A percentile compares a stretch with the other conserved stretches of the same genome.
phyloP scores from a whole-genome alignment of 345 rosid species.

The Citrus inodora region DNA sequence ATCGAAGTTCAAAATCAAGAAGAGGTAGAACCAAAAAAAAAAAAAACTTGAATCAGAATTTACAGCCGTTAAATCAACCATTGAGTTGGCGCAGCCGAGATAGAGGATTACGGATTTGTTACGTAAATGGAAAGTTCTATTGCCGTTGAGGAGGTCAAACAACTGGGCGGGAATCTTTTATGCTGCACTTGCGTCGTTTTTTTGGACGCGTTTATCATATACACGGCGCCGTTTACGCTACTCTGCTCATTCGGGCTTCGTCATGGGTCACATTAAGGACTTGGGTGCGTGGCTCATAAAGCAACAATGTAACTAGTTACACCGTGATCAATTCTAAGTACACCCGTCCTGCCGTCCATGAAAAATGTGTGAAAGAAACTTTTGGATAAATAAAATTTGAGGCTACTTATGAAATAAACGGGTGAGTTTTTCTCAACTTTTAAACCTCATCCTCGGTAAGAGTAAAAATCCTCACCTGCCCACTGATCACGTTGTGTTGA shows the following conservation, averaged over 20 bases:
- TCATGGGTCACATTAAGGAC: background rate
- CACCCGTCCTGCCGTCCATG: too few species aligned
- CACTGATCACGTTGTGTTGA: background rate
- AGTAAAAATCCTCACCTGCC: background rate
- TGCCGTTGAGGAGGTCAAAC: background rate
- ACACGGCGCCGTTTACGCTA: background rate
- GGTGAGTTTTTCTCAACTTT: too few species aligned
- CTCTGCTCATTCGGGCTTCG: background rate
- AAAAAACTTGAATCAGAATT: background rate
- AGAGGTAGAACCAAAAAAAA: background rate
- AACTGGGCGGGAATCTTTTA: conserved; percentile 1
- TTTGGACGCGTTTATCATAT: too few species aligned
- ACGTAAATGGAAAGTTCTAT: background rate
- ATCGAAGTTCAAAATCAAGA: too few species aligned
- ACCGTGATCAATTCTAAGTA: background rate
- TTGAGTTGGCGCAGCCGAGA: background rate
- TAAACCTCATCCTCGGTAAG: background rate
- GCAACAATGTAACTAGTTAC: background rate
- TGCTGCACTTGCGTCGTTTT: too few species aligned
- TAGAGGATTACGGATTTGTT: background rate
- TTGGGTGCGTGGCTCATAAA: background rate
- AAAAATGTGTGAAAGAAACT: too few species aligned
- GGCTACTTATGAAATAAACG: too few species aligned
- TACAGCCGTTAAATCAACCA: background rate
- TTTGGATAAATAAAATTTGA: too few species aligned